These are phyloP conservation scores for Chaetomiaceae sp. DNA, from an alignment of 2,329 filamentous ascomycete species.

Conservation along the genomic window DNA sequence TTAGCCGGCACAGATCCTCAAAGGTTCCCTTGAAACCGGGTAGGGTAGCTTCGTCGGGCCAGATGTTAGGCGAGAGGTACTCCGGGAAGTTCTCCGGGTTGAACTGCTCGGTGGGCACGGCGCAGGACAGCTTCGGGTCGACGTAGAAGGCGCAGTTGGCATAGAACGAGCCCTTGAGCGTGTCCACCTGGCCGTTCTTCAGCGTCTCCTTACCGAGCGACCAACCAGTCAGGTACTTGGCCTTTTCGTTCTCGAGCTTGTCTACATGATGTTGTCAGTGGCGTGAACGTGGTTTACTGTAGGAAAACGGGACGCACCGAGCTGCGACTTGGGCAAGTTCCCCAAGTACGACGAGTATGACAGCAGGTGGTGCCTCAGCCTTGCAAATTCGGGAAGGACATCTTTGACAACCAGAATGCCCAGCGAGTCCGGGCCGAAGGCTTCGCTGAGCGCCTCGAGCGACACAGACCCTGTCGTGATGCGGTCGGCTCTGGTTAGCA, in stretches of 20 bases:
- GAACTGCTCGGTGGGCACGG: slow-evolving; percentile 53
- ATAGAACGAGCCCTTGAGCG: slow-evolving; percentile 77
- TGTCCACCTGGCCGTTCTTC: slow-evolving; percentile 70
- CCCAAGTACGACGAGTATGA: slow-evolving; percentile 87
- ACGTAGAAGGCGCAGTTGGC: slow-evolving; percentile 77
- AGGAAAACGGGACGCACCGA: slow-evolving; percentile 47
- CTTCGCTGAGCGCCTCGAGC: slow-evolving; percentile 63
- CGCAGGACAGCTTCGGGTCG: slow-evolving; percentile 54
- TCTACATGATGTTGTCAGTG: slow-evolving; percentile 29
- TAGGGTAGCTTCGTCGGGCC: slow-evolving; percentile 64
- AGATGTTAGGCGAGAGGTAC: slow-evolving; percentile 85
- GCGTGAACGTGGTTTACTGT: too few relatives aligned
- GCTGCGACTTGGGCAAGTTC: slow-evolving; percentile 63
- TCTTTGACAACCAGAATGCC: slow-evolving; percentile 93
- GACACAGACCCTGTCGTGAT: slow-evolving; percentile 58
- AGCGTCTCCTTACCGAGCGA: slow-evolving; percentile 77
- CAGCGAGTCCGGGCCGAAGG: slow-evolving; percentile 84
- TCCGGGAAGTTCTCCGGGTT: slow-evolving; percentile 65
- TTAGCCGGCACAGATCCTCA: slow-evolving; percentile 69
- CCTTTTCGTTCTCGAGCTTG: slow-evolving; percentile 51
- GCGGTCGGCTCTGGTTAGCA: slow-evolving; percentile 7
- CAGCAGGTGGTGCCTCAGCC: slow-evolving; percentile 67
- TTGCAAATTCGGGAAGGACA: slow-evolving; percentile 64
- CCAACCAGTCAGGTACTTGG: slow-evolving; percentile 67
- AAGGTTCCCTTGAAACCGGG: slow-evolving; percentile 70